Base-by-base conservation (phyloP, 1,284 basidiomycete species). In the Termitomyces sp. region DNA sequence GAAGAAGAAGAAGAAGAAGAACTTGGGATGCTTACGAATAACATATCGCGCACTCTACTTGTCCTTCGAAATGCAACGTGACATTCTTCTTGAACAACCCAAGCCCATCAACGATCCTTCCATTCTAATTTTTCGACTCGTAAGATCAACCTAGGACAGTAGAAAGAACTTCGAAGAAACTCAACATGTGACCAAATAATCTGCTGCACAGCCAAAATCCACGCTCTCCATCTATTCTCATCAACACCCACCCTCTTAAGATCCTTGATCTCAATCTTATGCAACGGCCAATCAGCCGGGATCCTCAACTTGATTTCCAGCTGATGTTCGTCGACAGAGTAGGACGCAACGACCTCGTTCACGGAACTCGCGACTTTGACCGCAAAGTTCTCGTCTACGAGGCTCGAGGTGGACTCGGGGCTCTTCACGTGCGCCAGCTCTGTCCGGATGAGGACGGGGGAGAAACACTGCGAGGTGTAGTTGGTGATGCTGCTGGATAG, bases 71-170 rank as follows among this genome's bases (percentile, higher is more conserved):
- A 68, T 97, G 92, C 31, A 91, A 76, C 0, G 83, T 79, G 34
- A 94, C 91, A 63, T 98, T 99, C 72, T 90, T 91, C 74, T 96
- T 97, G 80, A 97, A 99, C 54, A 97, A 74, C 14, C 81, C 82
- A n/a, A 99, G 69, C 0, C 91, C 95, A 64, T 99, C 97, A 28
- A 92, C 78, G 38, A 99, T 89, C 41, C 88, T 82, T 4, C 95
- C 95, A 64, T 96, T 95, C 88, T 94, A 65, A 10, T 14, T 10
- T 14, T 10, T 28, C 14, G 11, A 16, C 21, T 10, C 13, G 24
- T 37, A 10, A 34, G 26, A 34, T 21, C 5, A 3, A 19, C 38
- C 5, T 5, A 11, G 24, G 6, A 16, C 9, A 14, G 3, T 3
- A 37, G 14, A 33, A 24, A 38, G 24, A n/a, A 66, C 83, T 56